Conservation (phyloP, 805 yeast genomes). For the Starmerella floris region DNA sequence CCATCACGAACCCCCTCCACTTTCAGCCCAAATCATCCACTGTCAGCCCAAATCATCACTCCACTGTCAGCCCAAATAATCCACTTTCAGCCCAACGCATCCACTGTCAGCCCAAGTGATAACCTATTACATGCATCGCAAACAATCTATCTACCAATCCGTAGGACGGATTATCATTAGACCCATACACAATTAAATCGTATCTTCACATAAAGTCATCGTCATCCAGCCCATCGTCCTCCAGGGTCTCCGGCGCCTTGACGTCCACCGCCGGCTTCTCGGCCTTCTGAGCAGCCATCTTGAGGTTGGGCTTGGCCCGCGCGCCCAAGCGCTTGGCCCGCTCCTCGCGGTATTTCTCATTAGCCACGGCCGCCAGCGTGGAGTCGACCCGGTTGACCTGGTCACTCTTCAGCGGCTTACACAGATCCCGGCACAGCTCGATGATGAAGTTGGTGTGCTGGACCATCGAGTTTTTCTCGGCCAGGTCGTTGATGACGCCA, state of each 20-base stretch:
- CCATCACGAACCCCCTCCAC: too few relatives aligned
- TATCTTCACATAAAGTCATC: conserved; percentile 32
- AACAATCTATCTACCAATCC: too few relatives aligned
- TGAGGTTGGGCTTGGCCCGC: conserved; percentile 81
- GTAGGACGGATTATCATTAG: too few relatives aligned
- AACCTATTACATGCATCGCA: too few relatives aligned
- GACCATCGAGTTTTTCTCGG: conserved; percentile 43
- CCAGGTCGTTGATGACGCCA: conserved; percentile 45
- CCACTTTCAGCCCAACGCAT: too few relatives aligned
- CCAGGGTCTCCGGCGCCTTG: conserved; percentile 41
- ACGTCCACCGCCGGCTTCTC: conserved; percentile 33
- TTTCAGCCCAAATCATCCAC: too few relatives aligned
- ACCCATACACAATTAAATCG: background rate
- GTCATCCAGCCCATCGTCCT: conserved; percentile 29
- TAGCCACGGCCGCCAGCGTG: conserved; percentile 65
- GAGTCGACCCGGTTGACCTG: conserved; percentile 73
- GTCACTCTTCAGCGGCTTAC: conserved; percentile 69
- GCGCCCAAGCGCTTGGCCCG: conserved; percentile 81
- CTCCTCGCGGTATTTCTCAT: conserved; percentile 80
- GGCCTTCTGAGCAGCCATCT: conserved; percentile 42
- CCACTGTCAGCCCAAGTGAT: too few relatives aligned
- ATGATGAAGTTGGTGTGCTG: conserved; percentile 68
- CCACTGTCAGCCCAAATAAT: too few relatives aligned
- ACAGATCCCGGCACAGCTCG: conserved; percentile 72
- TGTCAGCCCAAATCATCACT: too few relatives aligned